phyloP scores from a whole-genome alignment of 1,284 basidiomycete genomes.

The Sporisorium graminicola region DNA sequence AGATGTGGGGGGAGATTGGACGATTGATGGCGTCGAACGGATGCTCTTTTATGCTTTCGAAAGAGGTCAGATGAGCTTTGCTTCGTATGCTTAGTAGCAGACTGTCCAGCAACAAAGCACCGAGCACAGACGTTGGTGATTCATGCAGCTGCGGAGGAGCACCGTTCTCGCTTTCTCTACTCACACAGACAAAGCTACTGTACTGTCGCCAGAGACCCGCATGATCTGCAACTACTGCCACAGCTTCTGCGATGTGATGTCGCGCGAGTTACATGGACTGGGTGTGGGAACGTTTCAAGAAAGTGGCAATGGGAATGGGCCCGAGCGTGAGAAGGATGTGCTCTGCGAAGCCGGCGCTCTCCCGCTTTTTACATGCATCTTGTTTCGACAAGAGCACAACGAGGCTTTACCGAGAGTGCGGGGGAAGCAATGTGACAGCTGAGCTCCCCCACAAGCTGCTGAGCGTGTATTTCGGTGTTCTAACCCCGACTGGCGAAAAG shows the following conservation, averaged over 20 bases:
- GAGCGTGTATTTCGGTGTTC: not conserved
- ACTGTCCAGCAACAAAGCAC: not conserved
- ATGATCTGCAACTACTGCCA: not conserved
- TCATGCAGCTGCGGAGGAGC: constrained; percentile 14
- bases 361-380: not conserved
- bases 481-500: too few relatives aligned
- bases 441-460: not conserved
- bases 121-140: not conserved
- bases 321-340: too few relatives aligned
- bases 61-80: not conserved
- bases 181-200: not conserved
- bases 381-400: not conserved
- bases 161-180: not conserved
- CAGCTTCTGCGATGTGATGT: constrained; percentile 1
- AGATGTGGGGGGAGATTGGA: not conserved
- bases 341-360: constrained; percentile 1
- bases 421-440: not conserved
- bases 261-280: not conserved
- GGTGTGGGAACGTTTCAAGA: not conserved
- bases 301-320: too few relatives aligned
- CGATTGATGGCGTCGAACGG: not conserved
- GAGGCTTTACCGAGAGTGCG: too few relatives aligned
- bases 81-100: not conserved
- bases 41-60: constrained; percentile 10
- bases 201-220: not conserved